A percentile compares a stretch with the other conserved stretches of the same genome.
These are phyloP conservation scores for Ganoderma leucocontextum DNA, from an alignment of 1,284 basidiomycete species.

Conservation along the genomic window DNA sequence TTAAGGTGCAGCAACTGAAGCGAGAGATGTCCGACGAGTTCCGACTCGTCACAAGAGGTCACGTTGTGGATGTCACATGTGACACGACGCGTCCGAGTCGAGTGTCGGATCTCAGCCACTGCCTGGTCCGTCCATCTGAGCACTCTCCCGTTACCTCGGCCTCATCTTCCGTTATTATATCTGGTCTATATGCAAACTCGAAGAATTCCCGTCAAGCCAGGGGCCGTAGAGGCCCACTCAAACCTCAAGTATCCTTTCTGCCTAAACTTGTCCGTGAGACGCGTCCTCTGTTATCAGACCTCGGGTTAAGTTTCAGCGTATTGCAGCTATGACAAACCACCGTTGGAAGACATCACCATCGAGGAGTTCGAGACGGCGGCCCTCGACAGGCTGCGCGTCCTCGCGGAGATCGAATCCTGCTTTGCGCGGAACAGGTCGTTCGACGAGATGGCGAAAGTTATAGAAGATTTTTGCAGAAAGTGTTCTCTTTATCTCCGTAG, in stretches of 20 bases:
- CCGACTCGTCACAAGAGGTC: no score
- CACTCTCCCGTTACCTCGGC: background rate
- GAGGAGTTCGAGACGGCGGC: slow-evolving; percentile 97
- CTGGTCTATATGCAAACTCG: background rate
- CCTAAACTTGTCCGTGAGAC: slow-evolving; percentile 79
- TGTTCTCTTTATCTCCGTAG: slow-evolving; percentile 75
- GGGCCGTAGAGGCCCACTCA: slow-evolving; percentile 33
- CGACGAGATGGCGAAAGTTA: slow-evolving; percentile 78
- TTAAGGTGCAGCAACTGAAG: background rate
- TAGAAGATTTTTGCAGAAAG: slow-evolving; percentile 67
- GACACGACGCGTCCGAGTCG: slow-evolving; percentile 28
- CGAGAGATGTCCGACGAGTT: no score
- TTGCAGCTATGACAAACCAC: slow-evolving; percentile 86
- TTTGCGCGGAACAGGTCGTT: slow-evolving; percentile 84
- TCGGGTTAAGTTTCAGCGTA: slow-evolving; percentile 7
- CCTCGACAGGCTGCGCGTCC: slow-evolving; percentile 86
- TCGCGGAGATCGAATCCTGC: slow-evolving; percentile 96
- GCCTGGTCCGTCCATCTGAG: background rate
- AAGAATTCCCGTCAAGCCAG: slow-evolving; percentile 14
- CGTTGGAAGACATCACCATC: slow-evolving; percentile 89
- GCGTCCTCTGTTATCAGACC: slow-evolving; percentile 6
- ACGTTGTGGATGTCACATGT: slow-evolving; percentile 27
- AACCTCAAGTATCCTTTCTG: slow-evolving; percentile 65
- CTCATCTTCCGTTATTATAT: background rate
- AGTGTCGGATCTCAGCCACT: background rate